Evolutionary conservation across 768 basidiomycete species (phyloP).

Genomic region (Tricholoma flavovirens): DNA sequence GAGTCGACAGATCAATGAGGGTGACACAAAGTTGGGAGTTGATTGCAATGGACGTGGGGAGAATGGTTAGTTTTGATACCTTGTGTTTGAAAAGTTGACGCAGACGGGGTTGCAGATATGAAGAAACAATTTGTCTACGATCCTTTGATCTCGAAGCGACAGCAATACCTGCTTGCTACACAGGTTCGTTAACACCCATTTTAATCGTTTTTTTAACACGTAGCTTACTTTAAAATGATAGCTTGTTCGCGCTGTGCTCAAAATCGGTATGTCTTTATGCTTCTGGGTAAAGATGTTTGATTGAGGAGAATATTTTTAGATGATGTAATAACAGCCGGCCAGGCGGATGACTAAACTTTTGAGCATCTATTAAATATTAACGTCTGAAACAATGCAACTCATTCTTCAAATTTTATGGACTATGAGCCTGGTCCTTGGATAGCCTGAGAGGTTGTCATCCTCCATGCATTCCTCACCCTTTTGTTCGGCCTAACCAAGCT

Average conservation of each 20-base stretch:
- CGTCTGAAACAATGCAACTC: background rate
- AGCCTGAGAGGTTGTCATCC: background rate
- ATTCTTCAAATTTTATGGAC: background rate
- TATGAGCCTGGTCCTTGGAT: background rate
- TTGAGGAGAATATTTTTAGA: constrained; percentile 34
- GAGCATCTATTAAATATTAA: background rate
- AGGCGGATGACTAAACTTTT: constrained; percentile 56
- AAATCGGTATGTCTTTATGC: constrained; percentile 57
- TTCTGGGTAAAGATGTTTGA: background rate
- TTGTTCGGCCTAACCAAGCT: too few species aligned
- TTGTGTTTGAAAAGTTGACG: background rate
- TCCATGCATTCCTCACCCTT: too few species aligned
- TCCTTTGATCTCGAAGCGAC: constrained; percentile 93
- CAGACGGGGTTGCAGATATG: constrained; percentile 66
- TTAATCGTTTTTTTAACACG: constrained; percentile 1
- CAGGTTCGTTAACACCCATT: constrained; percentile 48
- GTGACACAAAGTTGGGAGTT: constrained; percentile 82
- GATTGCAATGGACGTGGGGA: constrained; percentile 85
- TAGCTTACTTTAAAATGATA: constrained; percentile 21
- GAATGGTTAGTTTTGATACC: constrained; percentile 58
- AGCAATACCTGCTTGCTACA: constrained; percentile 96
- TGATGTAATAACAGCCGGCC: constrained; percentile 72
- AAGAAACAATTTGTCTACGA: constrained; percentile 96
- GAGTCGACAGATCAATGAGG: constrained; percentile 85
- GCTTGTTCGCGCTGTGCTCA: constrained; percentile 82